phyloP scores from a whole-genome alignment of 805 yeast species.

The Zygoascus flipseniorum region DNA sequence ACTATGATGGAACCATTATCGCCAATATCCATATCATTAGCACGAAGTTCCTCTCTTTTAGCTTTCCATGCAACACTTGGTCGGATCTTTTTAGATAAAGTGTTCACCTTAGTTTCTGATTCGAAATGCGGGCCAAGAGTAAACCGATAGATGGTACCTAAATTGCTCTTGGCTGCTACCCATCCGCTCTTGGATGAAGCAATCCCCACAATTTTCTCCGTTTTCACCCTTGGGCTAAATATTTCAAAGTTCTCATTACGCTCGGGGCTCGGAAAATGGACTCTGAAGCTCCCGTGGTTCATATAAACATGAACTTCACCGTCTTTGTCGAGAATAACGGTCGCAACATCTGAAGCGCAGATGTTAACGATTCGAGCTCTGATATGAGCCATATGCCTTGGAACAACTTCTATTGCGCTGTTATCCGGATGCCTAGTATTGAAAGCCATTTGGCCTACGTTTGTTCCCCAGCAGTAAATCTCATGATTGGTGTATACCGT shows the following conservation, averaged over 20 bases:
- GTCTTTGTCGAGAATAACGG: constrained; percentile 50
- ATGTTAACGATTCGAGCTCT: constrained; percentile 47
- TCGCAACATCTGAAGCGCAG: constrained; percentile 57
- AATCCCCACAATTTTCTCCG: constrained; percentile 15
- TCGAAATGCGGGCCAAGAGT: constrained; percentile 16
- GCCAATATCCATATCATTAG: constrained; percentile 59
- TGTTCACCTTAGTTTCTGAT: constrained; percentile 5
- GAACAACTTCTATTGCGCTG: constrained; percentile 22
- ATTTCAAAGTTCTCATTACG: constrained; percentile 12
- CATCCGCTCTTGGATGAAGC: constrained; percentile 16
- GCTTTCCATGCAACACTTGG: constrained; percentile 22
- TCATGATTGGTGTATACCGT: constrained; percentile 45
- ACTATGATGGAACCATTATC: constrained; percentile 61
- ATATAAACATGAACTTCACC: constrained; percentile 57
- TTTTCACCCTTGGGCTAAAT: constrained; percentile 8
- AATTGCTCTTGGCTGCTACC: constrained; percentile 18
- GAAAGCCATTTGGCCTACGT: constrained; percentile 74
- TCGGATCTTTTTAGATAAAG: constrained; percentile 10
- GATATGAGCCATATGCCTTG: constrained; percentile 37
- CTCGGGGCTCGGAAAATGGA: constrained; percentile 22
- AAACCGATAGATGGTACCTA: constrained; percentile 19
- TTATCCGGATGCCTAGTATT: constrained; percentile 10
- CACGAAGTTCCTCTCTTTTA: constrained; percentile 42
- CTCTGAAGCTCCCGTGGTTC: constrained; percentile 48
- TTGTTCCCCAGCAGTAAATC: constrained; percentile 66